A percentile compares a stretch with the other conserved stretches of the same genome.
Conservation (phyloP, 2,329 filamentous ascomycete genomes). For the Epichloe typhina region DNA sequence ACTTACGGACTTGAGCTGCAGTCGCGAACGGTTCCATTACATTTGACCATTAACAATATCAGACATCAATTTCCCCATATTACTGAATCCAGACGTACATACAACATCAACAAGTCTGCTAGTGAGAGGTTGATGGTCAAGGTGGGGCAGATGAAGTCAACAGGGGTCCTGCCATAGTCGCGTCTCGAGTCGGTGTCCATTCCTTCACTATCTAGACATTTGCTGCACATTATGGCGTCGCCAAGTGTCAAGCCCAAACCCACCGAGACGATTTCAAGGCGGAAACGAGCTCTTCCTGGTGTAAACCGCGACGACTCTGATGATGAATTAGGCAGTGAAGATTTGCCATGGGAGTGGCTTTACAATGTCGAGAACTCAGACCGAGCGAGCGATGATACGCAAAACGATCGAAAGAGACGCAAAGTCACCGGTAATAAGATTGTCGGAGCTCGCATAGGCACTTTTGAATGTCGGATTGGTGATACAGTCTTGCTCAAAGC, state of each 20-base stretch:
- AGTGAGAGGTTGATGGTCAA: not conserved
- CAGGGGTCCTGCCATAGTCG: slow-evolving; percentile 8
- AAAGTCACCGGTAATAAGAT: slow-evolving; percentile 38
- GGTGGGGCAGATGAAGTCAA: not conserved
- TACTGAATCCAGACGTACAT: no score
- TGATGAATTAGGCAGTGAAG: slow-evolving; percentile 67
- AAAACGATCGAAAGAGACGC: slow-evolving; percentile 22
- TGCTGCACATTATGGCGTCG: slow-evolving; percentile 12
- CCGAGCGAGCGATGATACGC: slow-evolving; percentile 12
- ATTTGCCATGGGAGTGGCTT: slow-evolving; percentile 69
- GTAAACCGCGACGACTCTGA: slow-evolving; percentile 69
- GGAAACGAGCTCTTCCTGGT: slow-evolving; percentile 27
- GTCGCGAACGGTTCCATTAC: no score
- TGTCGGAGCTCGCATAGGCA: slow-evolving; percentile 69
- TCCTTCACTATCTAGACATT: slow-evolving; percentile 1
- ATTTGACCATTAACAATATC: no score
- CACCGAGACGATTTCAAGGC: slow-evolving; percentile 10
- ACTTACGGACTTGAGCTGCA: no score
- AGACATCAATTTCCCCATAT: no score
- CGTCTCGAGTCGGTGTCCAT: slow-evolving; percentile 16
- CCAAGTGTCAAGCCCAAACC: slow-evolving; percentile 9
- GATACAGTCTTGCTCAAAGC: slow-evolving; percentile 81
- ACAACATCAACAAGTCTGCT: no score
- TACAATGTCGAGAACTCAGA: slow-evolving; percentile 35
- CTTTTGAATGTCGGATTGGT: slow-evolving; percentile 67